Base-by-base conservation (phyloP, 2,329 filamentous ascomycete genomes). In the Tolypocladium guangdongense region DNA sequence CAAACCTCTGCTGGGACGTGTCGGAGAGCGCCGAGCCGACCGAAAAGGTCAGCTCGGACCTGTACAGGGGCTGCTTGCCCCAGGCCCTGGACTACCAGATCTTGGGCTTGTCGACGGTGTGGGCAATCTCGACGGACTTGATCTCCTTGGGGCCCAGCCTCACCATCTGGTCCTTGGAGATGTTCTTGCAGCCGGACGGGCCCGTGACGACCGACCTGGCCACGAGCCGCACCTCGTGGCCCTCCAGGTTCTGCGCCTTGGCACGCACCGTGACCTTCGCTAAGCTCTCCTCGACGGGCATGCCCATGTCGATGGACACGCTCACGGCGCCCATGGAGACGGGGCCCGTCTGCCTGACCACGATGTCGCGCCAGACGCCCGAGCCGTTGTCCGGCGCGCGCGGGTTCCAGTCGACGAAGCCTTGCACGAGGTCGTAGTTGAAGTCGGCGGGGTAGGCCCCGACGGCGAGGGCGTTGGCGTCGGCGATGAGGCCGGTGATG, bases 41-140 rank as follows among this genome's bases (percentile, higher is more conserved):
- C 3, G 58, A 61, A 7, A 66, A 61, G 1, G 62, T 63, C 7
- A 74, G 36, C 46, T 63, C 55, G 7, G 64, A 64, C 3, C 50
- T 60, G 56, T 82, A 82, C 7, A 82, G 62, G 0, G 77, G 77
- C 58, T 82, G 82, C 0, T 66, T 58, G 2, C 82, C 82, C 81
- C 81, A 85, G 50, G 72, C 67, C 41, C 71, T 74, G 0, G 82
- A 81, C 81, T 81, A 85, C 82, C 82, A 86, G 14, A 83, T 69
- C 14, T 72, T 59, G 0, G 80, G 76, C 1, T 73, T 65, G 0
- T 66, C 51, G 14, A 83, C 56, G 1, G 62, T 60, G 35, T 64
- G 56, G n/a, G 54, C 49, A 22, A 65, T 54, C 36, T 61, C 58
- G 0, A 80, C 52, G 1, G 74, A 72, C 10, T 65, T 67, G 16